Evolutionary conservation across 805 yeast genomes (phyloP).

Genomic region (Cephaloascus fragrans): DNA sequence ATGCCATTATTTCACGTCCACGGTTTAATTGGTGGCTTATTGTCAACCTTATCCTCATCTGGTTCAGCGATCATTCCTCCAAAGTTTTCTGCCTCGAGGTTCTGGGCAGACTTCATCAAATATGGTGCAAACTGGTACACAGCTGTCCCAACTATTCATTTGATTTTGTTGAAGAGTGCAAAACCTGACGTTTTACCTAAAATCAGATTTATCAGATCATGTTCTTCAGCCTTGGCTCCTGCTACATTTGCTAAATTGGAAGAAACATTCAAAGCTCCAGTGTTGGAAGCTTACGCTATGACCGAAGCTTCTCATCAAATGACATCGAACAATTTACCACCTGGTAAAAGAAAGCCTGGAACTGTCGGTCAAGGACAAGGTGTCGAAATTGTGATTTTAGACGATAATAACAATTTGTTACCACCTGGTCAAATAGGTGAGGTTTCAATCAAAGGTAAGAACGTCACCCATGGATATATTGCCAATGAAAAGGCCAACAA

Average conservation of each 20-base stretch:
- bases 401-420: slow-evolving; percentile 34
- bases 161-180: slow-evolving; percentile 45
- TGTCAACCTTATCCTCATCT: slow-evolving; percentile 51
- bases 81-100: slow-evolving; percentile 47
- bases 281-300: slow-evolving; percentile 72
- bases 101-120: slow-evolving; percentile 48
- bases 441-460: slow-evolving; percentile 55
- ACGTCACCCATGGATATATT: slow-evolving; percentile 64
- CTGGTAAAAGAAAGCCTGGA: slow-evolving; percentile 56
- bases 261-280: slow-evolving; percentile 51
- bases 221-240: slow-evolving; percentile 66
- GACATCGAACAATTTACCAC: slow-evolving; percentile 62
- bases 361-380: slow-evolving; percentile 63
- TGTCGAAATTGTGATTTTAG: slow-evolving; percentile 49
- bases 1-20: slow-evolving; percentile 79
- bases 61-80: slow-evolving; percentile 57
- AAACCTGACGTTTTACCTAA: slow-evolving; percentile 41
- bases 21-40: slow-evolving; percentile 57
- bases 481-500: slow-evolving; percentile 64
- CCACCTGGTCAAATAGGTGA: slow-evolving; percentile 55
- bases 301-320: slow-evolving; percentile 78
- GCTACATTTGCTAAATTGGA: slow-evolving; percentile 51
- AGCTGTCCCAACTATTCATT: slow-evolving; percentile 71
- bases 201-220: slow-evolving; percentile 60
- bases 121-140: slow-evolving; percentile 60